These are phyloP conservation scores for Piromyces sp. DNA, from an alignment of 192 early-diverging fungal species.

Conservation along the genomic window DNA sequence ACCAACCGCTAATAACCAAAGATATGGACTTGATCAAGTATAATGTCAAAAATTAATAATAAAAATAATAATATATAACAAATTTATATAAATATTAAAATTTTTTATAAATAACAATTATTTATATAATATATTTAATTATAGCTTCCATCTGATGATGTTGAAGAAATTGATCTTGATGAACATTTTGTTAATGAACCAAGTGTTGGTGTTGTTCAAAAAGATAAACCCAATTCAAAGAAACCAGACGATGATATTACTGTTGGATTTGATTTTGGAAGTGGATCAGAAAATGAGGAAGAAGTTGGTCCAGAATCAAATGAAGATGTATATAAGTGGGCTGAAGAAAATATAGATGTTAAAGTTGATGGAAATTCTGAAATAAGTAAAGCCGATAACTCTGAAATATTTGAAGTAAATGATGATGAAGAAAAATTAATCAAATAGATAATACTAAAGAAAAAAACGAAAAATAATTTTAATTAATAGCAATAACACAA, in stretches of 20 bases:
- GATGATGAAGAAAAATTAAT: not conserved
- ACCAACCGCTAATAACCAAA: constrained; percentile 76
- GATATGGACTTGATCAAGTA: constrained; percentile 62
- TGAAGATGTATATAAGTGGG: not conserved
- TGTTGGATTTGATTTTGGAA: not conserved
- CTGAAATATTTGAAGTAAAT: not conserved
- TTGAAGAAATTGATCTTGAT: constrained; percentile 48
- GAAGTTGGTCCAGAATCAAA: not conserved
- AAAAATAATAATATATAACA: too few species aligned
- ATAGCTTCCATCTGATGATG: constrained; percentile 55
- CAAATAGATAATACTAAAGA: too few species aligned
- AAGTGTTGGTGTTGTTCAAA: constrained; percentile 10
- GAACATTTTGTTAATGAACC: constrained; percentile 25
- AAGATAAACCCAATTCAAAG: not conserved
- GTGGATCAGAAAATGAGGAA: not conserved
- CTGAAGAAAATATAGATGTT: not conserved
- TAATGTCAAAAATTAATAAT: not conserved
- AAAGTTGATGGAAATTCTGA: not conserved
- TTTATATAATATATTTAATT: not conserved
- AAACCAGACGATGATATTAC: not conserved
- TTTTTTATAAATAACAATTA: not conserved
- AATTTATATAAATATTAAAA: too few species aligned
- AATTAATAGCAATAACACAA: too few species aligned
- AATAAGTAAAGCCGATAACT: not conserved
- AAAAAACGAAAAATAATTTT: too few species aligned